Evolutionary conservation across 2,329 filamentous ascomycete species (phyloP), one percentile per base, ranked within the genome.

Genomic region (Tolypocladium ovalisporum): DNA sequence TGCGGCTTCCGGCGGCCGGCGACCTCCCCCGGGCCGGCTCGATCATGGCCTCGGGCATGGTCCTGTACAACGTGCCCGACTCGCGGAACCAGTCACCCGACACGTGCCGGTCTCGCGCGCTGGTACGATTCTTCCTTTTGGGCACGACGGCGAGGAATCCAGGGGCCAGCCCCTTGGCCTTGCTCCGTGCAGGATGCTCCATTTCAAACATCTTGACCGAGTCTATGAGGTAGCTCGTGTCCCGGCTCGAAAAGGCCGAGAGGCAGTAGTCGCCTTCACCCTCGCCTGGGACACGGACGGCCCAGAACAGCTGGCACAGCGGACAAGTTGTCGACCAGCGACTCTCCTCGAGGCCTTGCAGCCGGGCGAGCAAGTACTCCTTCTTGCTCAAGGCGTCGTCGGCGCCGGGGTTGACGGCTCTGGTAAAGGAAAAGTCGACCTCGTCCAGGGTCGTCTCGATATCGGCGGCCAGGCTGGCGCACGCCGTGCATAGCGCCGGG

Each of bases 201-300:
- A 68, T 64, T 5, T 70, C 68, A 54, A 65, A 68, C 64, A 72
- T 64, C 53, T 63, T 64, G 34, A 63, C 57, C 4, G 64, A 61
- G 57, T 71, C 68, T 29, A 72, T 65, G 54, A 72, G 61, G 55
- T 71, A 71, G 56, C 66, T 71, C 17, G 66, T 69, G 57, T 72
- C 70, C 22, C 70, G 63, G 35, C 62, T 69, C 34, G 70, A 72
- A 51, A 72, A 68, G 1, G 67, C 70, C 4, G 70, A 67, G 37
- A 72, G 62, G n/a, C 63, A 64, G 6, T 68, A 57, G 22, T 71
- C 67, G 8, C 67, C 67, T 4, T 63, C 61, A 4, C 67, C 68
- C 15, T 67, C 56, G n/a, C 67, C 65, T 4, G 67, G 62, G 10
- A 71, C 65, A 47, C 70, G 70, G 0, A 71, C 66, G 5, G 67